Base-by-base conservation (phyloP, 2,329 filamentous ascomycete species). In the Xylariales sp. region DNA sequence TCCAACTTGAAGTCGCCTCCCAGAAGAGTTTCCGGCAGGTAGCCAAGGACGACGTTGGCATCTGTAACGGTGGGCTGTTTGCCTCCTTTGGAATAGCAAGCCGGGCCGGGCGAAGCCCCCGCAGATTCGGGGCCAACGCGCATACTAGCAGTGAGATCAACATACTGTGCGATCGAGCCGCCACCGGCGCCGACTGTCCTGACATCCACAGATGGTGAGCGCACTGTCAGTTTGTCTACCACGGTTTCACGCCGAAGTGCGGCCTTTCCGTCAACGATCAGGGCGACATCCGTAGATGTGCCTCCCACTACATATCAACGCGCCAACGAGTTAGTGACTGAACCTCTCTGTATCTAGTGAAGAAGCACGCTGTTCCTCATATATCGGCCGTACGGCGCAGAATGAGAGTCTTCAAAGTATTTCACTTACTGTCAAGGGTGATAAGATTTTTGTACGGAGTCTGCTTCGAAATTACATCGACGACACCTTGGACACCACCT, bases 111-210 rank as follows among this genome's bases (percentile, higher is more conserved):
- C 1, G 48, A 55, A 4, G 70, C 67, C 1, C 69, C 70, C 7
- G 68, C 65, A 13, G 69, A 72, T 42, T 72, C 69, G 3, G 70
- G 70, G 1, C 70, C 70, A 1, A 74, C 70, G n/a, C 69, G 57
- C 38, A 73, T 51, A 4, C 65, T 67, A 41, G 65, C 63, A 0
- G 67, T 70, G 37, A 73, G 60, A 17, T 63, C 60, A 45, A 67
- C 66, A 44, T 67, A 72, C 5, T 60, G 60, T 5, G 69, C 64
- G 36, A 72, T 69, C 0, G 68, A 72, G 5, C 69, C 70, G 17
- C 69, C 69, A 4, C 69, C 68, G 2, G 70, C 69, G 4, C 69
- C 69, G 7, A 72, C 67, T 0, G 69, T 72, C 11, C 61, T 57
- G 5, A 73, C 66, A 40, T 74, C 69, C 19, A 71, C 65, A 2